Evolutionary conservation across 441 rosid species (phyloP).

Genomic region (Macaranga tanarius): DNA sequence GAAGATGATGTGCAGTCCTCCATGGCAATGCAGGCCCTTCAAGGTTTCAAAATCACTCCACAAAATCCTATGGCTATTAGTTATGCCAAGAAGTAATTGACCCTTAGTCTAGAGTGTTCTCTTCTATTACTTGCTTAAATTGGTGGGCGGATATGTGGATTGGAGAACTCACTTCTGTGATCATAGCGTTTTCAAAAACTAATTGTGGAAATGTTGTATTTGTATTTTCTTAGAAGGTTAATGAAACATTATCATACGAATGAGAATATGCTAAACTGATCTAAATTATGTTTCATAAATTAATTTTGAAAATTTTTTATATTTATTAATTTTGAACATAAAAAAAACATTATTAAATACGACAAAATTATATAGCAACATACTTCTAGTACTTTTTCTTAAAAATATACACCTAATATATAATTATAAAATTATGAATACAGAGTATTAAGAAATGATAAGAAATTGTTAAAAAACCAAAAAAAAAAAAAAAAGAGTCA

Average conservation of each 20-base stretch:
- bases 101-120: not conserved
- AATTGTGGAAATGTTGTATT: not conserved
- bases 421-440: too few relatives aligned
- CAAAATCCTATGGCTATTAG: conserved; percentile 78
- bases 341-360: too few relatives aligned
- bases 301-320: too few relatives aligned
- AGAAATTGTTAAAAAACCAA: too few relatives aligned
- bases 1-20: conserved; percentile 94
- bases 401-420: too few relatives aligned
- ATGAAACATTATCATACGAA: not conserved
- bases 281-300: too few relatives aligned
- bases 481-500: too few relatives aligned
- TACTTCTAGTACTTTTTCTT: too few relatives aligned
- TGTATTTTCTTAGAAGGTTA: not conserved
- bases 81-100: conserved; percentile 63
- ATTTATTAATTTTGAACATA: too few relatives aligned
- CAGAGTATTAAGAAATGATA: too few relatives aligned
- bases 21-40: conserved; percentile 89
- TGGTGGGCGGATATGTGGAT: conserved; percentile 10
- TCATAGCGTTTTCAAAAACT: conserved; percentile 8
- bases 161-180: conserved; percentile 6
- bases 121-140: not conserved
- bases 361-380: too few relatives aligned
- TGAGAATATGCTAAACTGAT: too few relatives aligned
- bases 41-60: conserved; percentile 85